Base-by-base conservation (phyloP, 73 alveolate species). In the Blepharisma stoltei region DNA sequence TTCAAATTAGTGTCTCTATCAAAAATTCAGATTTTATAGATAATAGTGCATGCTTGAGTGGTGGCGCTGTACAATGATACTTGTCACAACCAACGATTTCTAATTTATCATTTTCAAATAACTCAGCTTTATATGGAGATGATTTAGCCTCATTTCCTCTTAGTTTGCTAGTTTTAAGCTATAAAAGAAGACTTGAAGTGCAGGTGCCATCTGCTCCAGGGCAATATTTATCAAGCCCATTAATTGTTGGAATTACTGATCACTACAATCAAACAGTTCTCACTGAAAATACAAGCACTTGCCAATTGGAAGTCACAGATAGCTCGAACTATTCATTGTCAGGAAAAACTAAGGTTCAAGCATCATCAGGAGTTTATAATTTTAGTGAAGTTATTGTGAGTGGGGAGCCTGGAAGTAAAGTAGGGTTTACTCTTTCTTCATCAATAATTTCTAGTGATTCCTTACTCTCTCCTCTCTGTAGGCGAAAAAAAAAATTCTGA, bases 111-210 rank as follows among this genome's bases (percentile, higher is more conserved):
- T 69, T 69, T 38, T 0, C 23, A 18, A n/a, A 44, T 9, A 69
- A 69, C 27, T 38, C 21, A 1, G 79, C 79, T 2, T 7, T 7
- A 69, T 69, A 69, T 43, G 79, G 79, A 18, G n/a, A 23, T n/a
- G 79, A 69, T 69, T n/a, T 69, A 69, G 79, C 75, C 21, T 44
- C 67, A 14, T 44, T 38, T 44, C 45, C 79, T 38, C 32, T 9
- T 69, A 25, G 60, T 20, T 60, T 60, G 4, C 11, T 1, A 60
- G 46, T 60, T n/a, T 44, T 43, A 69, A 20, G 27, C 23, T 52
- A 11, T 60, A 60, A 38, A 60, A 60, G 14, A 32, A 32, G 41
- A 32, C 41, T 32, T 14, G 18, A 8, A 60, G 45, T 14, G 47
- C 18, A 14, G 4, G 45, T 18, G 0, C n/a, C 11, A 20, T 8